Evolutionary conservation across 768 basidiomycete species (phyloP).

Genomic region (Calocera cornea): DNA sequence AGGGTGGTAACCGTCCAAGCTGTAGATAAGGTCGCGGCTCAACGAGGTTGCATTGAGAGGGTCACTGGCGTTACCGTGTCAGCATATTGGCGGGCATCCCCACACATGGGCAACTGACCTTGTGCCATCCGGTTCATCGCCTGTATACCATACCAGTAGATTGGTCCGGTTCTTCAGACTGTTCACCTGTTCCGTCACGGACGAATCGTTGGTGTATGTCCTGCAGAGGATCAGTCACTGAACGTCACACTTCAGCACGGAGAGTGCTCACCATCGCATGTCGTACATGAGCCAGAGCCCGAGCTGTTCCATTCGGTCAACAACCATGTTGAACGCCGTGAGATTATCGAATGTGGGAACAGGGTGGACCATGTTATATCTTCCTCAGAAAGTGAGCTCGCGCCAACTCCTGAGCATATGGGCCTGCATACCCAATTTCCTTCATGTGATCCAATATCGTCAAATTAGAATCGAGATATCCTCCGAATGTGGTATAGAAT

Average conservation of each 20-base stretch:
- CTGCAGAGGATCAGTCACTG: constrained; percentile 13
- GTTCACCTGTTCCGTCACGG: constrained; percentile 55
- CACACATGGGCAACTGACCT: background rate
- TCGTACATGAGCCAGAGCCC: constrained; percentile 69
- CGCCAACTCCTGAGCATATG: background rate
- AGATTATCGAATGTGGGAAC: constrained; percentile 51
- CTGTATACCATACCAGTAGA: constrained; percentile 60
- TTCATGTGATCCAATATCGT: constrained; percentile 43
- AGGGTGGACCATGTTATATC: constrained; percentile 49
- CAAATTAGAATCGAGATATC: constrained; percentile 27
- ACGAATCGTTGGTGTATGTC: constrained; percentile 51
- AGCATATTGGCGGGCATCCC: background rate
- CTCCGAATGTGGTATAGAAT: constrained; percentile 49
- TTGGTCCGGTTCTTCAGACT: constrained; percentile 52
- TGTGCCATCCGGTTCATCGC: constrained; percentile 39
- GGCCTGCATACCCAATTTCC: constrained; percentile 35
- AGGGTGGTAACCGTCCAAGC: constrained; percentile 42
- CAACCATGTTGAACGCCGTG: constrained; percentile 40
- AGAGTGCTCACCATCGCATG: constrained; percentile 42
- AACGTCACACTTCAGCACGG: constrained; percentile 1
- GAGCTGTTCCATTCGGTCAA: constrained; percentile 60
- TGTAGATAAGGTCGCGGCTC: constrained; percentile 36
- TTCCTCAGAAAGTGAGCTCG: constrained; percentile 19
- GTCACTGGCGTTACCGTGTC: constrained; percentile 46
- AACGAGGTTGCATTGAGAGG: constrained; percentile 44